Evolutionary conservation across 768 basidiomycete genomes (phyloP), one percentile per base, ranked within the genome.

Genomic region (Mycena haematopus): DNA sequence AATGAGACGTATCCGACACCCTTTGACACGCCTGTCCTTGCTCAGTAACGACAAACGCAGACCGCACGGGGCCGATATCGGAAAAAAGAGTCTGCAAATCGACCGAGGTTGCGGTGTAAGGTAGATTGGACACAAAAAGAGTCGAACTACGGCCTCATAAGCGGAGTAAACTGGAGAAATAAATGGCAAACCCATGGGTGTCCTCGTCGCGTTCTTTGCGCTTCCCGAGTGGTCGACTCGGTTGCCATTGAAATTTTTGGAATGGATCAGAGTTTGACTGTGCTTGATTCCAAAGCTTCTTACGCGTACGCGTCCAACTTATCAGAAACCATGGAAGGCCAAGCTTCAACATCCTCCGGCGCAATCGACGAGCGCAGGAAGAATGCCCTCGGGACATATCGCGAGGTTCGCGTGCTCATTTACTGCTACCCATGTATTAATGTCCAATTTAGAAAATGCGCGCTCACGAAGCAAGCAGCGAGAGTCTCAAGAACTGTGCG

Each of bases 1-100:
- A 96, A 99, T 0, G 93, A 90, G 65, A 98, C 93, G 72, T 97
- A 99, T 63, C 97, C 97, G 22, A 99, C 95, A 65, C 96, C 96
- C 73, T 98, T 97, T 1, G 94, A 95, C 6, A 85, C 77, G 19
- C 87, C 86, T 1, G 86, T 84, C 83, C 89, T 9, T 84, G 87
- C 57, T 95, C 90, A 14, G 88, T 86, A 21, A 98, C 97, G 8
- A 99, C 89, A 70, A 99, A 99, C 0, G 95, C 96, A 21, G 91
- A 89, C 38, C 95, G 86, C 17, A 99, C 92, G 29, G 97, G 97
- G 0, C 95, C 97, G 66, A 97, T 86, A 74, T 96, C 94, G 8
- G 96, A 98, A 79, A 98, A 97, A 22, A 96, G 84, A 0, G 95
- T 95, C 69, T 93, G 86, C 29, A 99, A 81, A 75, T 97, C 95